phyloP scores from a whole-genome alignment of 1,284 basidiomycete genomes.

The Cryptococcus sp. region DNA sequence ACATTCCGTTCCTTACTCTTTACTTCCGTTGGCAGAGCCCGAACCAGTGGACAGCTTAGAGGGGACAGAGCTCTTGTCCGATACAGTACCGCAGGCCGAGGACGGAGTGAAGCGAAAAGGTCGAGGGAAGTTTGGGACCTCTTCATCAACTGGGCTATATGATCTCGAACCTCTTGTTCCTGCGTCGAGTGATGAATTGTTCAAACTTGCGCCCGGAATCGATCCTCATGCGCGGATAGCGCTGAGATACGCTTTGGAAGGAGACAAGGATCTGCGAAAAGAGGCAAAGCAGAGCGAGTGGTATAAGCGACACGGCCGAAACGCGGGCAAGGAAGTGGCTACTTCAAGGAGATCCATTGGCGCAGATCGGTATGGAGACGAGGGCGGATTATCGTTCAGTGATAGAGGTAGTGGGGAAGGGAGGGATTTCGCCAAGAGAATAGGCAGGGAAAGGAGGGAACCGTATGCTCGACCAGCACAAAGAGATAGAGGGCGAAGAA shows the following conservation, averaged over 20 bases:
- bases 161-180: slow-evolving; percentile 12
- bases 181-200: background rate
- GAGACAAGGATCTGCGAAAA: slow-evolving; percentile 28
- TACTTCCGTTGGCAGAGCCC: slow-evolving; percentile 34
- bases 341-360: slow-evolving; percentile 15
- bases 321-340: slow-evolving; percentile 42
- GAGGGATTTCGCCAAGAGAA: slow-evolving; percentile 35
- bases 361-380: background rate
- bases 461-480: slow-evolving; percentile 18
- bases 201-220: slow-evolving; percentile 33
- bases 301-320: slow-evolving; percentile 42
- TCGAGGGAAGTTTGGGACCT: slow-evolving; percentile 34
- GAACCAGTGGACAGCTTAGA: slow-evolving; percentile 16
- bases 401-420: slow-evolving; percentile 29
- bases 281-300: slow-evolving; percentile 40
- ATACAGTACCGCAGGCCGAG: background rate
- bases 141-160: slow-evolving; percentile 12
- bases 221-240: slow-evolving; percentile 43
- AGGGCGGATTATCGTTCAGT: slow-evolving; percentile 6
- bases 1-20: slow-evolving; percentile 37
- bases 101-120: slow-evolving; percentile 27
- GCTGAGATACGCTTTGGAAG: slow-evolving; percentile 38
- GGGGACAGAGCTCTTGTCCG: slow-evolving; percentile 24
- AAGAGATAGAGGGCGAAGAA: slow-evolving; percentile 17
- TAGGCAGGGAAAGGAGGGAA: slow-evolving; percentile 32